These are phyloP conservation scores for Allium sativum DNA, from an alignment of 106 monocot genomes.

Conservation along the genomic window DNA sequence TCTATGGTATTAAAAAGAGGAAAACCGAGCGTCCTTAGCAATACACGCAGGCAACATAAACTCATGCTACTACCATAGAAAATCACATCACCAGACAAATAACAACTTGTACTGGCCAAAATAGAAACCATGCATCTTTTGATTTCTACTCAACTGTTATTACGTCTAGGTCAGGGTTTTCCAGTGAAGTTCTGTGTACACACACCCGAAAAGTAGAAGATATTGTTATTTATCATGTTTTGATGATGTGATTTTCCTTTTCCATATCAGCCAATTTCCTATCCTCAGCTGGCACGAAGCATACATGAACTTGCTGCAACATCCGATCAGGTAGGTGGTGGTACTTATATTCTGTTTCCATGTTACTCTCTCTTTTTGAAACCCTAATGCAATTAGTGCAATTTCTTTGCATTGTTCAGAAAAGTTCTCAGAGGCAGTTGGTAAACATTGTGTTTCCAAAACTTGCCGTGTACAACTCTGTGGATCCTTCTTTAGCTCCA, in stretches of 20 bases:
- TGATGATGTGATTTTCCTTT: not conserved
- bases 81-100: no score
- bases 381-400: not conserved
- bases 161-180: no score
- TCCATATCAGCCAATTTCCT: constrained; percentile 64
- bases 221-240: not conserved
- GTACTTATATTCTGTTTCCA: no score
- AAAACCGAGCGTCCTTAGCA: no score
- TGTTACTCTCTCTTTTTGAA: not conserved
- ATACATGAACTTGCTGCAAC: constrained; percentile 91
- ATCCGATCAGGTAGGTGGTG: constrained; percentile 76
- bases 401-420: constrained; percentile 21
- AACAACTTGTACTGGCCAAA: no score
- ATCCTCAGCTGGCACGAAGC: constrained; percentile 84
- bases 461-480: constrained; percentile 62
- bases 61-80: no score
- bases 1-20: no score
- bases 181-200: no score
- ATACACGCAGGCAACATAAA: no score
- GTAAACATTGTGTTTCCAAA: constrained; percentile 54
- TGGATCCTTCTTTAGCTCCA: constrained; percentile 59
- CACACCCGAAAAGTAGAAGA: no score
- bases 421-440: constrained; percentile 57
- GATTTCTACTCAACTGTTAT: no score
- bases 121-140: no score